phyloP scores from a whole-genome alignment of 129 eudicot species.

The Escallonia rubra region DNA sequence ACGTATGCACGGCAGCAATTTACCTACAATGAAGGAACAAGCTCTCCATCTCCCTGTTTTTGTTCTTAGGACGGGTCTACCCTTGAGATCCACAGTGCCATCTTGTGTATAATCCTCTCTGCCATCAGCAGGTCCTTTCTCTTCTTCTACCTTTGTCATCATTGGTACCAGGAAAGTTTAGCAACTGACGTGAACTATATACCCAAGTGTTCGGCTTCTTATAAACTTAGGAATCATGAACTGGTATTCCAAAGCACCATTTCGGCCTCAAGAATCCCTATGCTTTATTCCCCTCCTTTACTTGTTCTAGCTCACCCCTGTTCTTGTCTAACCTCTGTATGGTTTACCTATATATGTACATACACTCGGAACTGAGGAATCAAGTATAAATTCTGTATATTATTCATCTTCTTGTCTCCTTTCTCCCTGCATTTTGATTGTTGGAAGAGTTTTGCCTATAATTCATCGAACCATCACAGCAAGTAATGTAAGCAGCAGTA shows the following conservation, averaged over 20 bases:
- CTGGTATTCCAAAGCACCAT: not conserved
- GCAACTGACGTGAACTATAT: no score
- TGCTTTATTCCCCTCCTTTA: not conserved
- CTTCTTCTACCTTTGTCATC: constrained; percentile 27
- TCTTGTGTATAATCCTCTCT: constrained; percentile 57
- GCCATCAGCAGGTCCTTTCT: constrained; percentile 21
- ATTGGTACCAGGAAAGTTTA: not conserved
- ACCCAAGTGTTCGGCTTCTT: not conserved
- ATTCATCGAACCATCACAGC: not conserved
- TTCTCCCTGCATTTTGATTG: not conserved
- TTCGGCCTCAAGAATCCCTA: not conserved
- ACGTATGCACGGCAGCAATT: not conserved
- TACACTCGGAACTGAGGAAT: not conserved
- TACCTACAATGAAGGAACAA: constrained; percentile 62
- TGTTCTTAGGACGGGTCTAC: constrained; percentile 47
- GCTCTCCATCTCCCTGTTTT: constrained; percentile 73
- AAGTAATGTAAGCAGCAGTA: not conserved
- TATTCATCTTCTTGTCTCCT: not conserved
- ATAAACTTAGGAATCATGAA: not conserved
- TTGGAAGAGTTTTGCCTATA: not conserved
- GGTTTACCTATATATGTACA: not conserved
- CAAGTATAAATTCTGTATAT: not conserved
- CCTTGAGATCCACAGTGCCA: constrained; percentile 67
- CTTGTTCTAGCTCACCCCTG: not conserved
- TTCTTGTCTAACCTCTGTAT: not conserved